Conservation (phyloP, 1,139 yeast genomes). For the Candida glucosophila region DNA sequence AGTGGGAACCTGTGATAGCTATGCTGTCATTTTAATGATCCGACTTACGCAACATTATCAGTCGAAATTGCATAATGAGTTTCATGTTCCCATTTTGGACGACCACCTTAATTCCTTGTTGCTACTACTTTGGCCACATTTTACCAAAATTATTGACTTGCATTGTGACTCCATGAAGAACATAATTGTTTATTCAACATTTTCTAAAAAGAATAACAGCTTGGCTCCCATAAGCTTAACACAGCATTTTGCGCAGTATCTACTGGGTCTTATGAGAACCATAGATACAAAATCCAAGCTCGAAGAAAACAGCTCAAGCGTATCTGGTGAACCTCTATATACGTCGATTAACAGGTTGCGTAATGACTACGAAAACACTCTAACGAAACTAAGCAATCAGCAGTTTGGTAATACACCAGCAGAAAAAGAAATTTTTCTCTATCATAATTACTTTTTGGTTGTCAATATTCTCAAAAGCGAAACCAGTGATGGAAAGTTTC, state of each 20-base stretch:
- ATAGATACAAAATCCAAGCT: slow-evolving; percentile 8
- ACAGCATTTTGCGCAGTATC: slow-evolving; percentile 67
- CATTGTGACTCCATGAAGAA: slow-evolving; percentile 64
- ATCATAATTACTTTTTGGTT: slow-evolving; percentile 62
- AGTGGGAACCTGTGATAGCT: slow-evolving; percentile 53
- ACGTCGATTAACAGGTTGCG: slow-evolving; percentile 61
- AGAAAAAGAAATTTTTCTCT: slow-evolving; percentile 63
- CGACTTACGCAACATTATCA: slow-evolving; percentile 61
- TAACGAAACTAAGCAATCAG: slow-evolving; percentile 57
- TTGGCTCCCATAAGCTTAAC: slow-evolving; percentile 57
- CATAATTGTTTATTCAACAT: slow-evolving; percentile 16
- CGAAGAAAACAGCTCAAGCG: slow-evolving; percentile 11
- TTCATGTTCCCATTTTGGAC: slow-evolving; percentile 66
- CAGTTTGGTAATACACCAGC: slow-evolving; percentile 26
- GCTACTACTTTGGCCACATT: slow-evolving; percentile 75
- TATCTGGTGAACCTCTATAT: slow-evolving; percentile 60
- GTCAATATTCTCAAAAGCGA: slow-evolving; percentile 41
- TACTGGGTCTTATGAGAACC: slow-evolving; percentile 65
- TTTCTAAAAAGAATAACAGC: slow-evolving; percentile 22
- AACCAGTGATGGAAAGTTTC: no score
- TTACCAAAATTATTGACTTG: slow-evolving; percentile 66
- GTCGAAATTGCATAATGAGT: slow-evolving; percentile 50
- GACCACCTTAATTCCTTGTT: slow-evolving; percentile 63
- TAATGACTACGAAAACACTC: slow-evolving; percentile 68
- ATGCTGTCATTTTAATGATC: slow-evolving; percentile 72